These are phyloP conservation scores for Mycena latifolia DNA, from an alignment of 768 basidiomycete species.

Conservation along the genomic window DNA sequence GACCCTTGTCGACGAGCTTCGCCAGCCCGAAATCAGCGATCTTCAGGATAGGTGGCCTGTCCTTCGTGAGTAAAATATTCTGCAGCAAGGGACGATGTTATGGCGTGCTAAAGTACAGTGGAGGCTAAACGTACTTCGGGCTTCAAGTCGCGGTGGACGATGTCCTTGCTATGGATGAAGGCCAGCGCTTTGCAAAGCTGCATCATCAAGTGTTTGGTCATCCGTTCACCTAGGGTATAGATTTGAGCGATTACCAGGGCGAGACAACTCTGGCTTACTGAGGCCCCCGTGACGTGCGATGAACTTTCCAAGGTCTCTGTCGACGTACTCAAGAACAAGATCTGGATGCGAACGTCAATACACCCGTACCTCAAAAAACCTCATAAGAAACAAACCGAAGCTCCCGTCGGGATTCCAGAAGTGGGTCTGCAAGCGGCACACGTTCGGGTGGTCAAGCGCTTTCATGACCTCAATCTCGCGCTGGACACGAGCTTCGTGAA, in stretches of 20 bases:
- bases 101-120: not conserved
- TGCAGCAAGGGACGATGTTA: slow-evolving; percentile 42
- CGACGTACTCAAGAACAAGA: slow-evolving; percentile 86
- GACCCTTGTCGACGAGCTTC: slow-evolving; percentile 85
- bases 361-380: not conserved
- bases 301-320: slow-evolving; percentile 89
- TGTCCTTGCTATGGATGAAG: slow-evolving; percentile 79
- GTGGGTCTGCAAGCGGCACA: slow-evolving; percentile 82
- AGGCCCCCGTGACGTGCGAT: slow-evolving; percentile 74
- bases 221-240: slow-evolving; percentile 57
- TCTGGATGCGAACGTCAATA: slow-evolving; percentile 55
- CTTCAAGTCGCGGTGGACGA: slow-evolving; percentile 95
- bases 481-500: not conserved
- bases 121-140: slow-evolving; percentile 68
- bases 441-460: slow-evolving; percentile 81
- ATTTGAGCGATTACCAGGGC: slow-evolving; percentile 12
- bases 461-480: slow-evolving; percentile 78
- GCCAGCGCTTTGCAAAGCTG: slow-evolving; percentile 87
- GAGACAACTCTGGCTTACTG: slow-evolving; percentile 54
- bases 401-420: slow-evolving; percentile 73
- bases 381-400: slow-evolving; percentile 57
- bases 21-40: slow-evolving; percentile 98
- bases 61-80: slow-evolving; percentile 85
- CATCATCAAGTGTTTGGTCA: slow-evolving; percentile 76
- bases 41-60: slow-evolving; percentile 73